A percentile compares a stretch with the other conserved stretches of the same genome.
phyloP scores from a whole-genome alignment of 2,329 filamentous ascomycete genomes.

The Elsinoe arachidis region DNA sequence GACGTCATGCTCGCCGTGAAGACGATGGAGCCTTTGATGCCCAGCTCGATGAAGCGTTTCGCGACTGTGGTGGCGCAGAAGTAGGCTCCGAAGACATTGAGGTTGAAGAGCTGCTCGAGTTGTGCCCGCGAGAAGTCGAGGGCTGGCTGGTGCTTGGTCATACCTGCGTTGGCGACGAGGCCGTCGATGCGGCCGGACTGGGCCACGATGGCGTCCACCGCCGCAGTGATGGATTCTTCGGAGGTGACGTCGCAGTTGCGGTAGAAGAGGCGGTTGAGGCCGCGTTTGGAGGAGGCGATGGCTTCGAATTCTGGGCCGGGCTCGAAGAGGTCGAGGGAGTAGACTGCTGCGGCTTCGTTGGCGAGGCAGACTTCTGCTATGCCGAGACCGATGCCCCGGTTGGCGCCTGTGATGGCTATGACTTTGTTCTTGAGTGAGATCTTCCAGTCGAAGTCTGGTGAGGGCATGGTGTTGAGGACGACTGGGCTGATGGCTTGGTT shows the following conservation, averaged over 20 bases:
- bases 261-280: slow-evolving; percentile 7
- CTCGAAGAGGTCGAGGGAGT: slow-evolving; percentile 35
- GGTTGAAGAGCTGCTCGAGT: slow-evolving; percentile 24
- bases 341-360: slow-evolving; percentile 23
- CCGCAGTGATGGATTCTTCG: slow-evolving; percentile 22
- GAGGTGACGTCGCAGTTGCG: slow-evolving; percentile 20
- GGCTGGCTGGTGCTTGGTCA: slow-evolving; percentile 27
- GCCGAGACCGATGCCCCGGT: slow-evolving; percentile 24
- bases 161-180: slow-evolving; percentile 24
- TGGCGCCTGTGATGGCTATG: slow-evolving; percentile 31
- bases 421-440: slow-evolving; percentile 38
- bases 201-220: slow-evolving; percentile 22
- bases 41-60: slow-evolving; percentile 15
- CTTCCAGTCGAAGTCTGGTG: slow-evolving; percentile 38
- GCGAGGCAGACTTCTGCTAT: slow-evolving; percentile 27
- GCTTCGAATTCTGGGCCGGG: slow-evolving; percentile 24
- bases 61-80: slow-evolving; percentile 32
- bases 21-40: slow-evolving; percentile 36
- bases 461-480: slow-evolving; percentile 30
- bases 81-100: slow-evolving; percentile 32
- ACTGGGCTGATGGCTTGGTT: background rate
- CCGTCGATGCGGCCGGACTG: slow-evolving; percentile 22
- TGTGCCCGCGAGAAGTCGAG: slow-evolving; percentile 25
- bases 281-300: slow-evolving; percentile 20
- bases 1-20: slow-evolving; percentile 42